Conservation (phyloP, 441 rosid species). For the Theobroma grandiflorum region DNA sequence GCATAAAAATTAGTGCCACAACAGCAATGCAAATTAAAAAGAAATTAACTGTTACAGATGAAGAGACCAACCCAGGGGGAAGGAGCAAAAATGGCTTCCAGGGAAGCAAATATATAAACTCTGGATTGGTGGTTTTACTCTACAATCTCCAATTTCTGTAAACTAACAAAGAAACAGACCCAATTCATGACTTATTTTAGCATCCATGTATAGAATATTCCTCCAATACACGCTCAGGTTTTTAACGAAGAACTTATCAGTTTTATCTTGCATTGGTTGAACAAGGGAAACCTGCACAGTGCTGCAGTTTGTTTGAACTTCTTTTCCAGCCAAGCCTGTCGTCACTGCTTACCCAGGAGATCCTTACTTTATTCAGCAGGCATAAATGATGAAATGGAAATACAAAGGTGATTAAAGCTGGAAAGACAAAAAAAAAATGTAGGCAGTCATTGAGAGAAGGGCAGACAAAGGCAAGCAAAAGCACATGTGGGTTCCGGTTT, state of each 20-base stretch:
- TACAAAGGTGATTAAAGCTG: not conserved
- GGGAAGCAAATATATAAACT: not conserved
- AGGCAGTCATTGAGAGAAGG: too few relatives aligned
- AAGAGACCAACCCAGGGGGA: not conserved
- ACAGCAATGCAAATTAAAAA: not conserved
- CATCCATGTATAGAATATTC: not conserved
- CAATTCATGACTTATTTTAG: not conserved
- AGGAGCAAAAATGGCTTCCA: not conserved
- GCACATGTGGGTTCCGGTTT: constrained; percentile 61
- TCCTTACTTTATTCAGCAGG: not conserved
- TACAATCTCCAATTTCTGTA: not conserved
- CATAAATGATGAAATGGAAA: constrained; percentile 24
- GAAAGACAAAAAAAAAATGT: not conserved
- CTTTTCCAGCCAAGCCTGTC: not conserved
- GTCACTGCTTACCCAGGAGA: not conserved
- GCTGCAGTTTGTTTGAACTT: not conserved
- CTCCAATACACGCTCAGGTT: not conserved
- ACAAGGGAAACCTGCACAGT: too few relatives aligned
- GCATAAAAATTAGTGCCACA: not conserved
- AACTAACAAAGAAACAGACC: not conserved
- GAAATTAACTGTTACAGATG: not conserved
- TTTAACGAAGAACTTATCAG: not conserved
- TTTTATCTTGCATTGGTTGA: not conserved
- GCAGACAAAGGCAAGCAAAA: constrained; percentile 27
- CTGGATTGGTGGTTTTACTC: not conserved